Evolutionary conservation across 1,139 yeast species (phyloP).

Genomic region (Sugiyamaella pinicola): DNA sequence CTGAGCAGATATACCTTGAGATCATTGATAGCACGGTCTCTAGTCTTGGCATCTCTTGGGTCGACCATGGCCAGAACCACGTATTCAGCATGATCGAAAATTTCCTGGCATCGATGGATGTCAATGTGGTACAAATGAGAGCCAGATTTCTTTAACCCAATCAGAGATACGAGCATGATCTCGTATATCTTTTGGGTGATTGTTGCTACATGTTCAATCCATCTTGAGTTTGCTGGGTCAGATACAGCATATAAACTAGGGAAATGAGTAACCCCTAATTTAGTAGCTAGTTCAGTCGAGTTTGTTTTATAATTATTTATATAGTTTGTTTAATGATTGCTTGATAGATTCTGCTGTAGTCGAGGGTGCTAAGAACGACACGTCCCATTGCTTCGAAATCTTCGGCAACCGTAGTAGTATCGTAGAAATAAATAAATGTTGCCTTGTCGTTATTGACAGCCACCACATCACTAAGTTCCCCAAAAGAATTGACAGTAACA

Average conservation of each 20-base stretch:
- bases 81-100: conserved; percentile 37
- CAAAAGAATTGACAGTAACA: conserved; percentile 32
- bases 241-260: conserved; percentile 43
- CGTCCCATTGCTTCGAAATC: conserved; percentile 46
- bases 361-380: conserved; percentile 40
- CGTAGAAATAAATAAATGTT: conserved; percentile 45
- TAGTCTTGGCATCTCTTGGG: conserved; percentile 36
- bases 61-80: conserved; percentile 43
- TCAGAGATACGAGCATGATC: conserved; percentile 36
- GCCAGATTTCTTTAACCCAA: conserved; percentile 43
- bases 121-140: conserved; percentile 44
- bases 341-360: conserved; percentile 42
- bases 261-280: conserved; percentile 36
- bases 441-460: conserved; percentile 23
- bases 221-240: conserved; percentile 34
- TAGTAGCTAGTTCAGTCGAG: conserved; percentile 36
- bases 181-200: conserved; percentile 42
- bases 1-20: conserved; percentile 40
- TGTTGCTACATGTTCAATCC: conserved; percentile 36
- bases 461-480: conserved; percentile 25
- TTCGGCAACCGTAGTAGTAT: conserved; percentile 43
- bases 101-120: conserved; percentile 42
- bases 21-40: conserved; percentile 36
- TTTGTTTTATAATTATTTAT: too few relatives aligned
- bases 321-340: too few relatives aligned